Evolutionary conservation across 1,284 basidiomycete genomes (phyloP), one percentile per base, ranked within the genome.

Genomic region (Porogramme epimiltina): DNA sequence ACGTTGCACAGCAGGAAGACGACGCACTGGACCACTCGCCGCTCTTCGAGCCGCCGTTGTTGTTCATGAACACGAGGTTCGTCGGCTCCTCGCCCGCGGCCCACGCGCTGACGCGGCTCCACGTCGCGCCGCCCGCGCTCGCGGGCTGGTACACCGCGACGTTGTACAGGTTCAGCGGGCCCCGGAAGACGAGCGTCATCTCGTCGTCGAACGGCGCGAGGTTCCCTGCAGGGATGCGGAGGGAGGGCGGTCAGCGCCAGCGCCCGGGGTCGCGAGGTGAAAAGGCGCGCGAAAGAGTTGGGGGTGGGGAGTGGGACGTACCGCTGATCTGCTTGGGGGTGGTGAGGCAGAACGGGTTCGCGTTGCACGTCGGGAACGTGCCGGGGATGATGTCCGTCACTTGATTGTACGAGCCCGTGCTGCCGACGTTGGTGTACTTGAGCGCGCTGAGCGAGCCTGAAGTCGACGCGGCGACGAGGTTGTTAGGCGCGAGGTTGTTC

Each of bases 21-120:
- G 11, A 62, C 66, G 33, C 41, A 68, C 66, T 63, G 10, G 65
- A 63, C 65, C 65, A 69, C 34, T 56, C 60, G 39, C 67, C 67
- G 34, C 64, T 66, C 16, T 42, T 49, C 19, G 51, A 51, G 22
- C 67, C 67, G 20, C 67, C 67, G 45, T 60, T 58, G 62, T 69
- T 69, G 59, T 66, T 66, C 67, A 69, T 69, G 56, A 67, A 69
- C 20, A 69, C 67, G 28, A 69, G 49, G 57, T 69, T 69, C 10
- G 51, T 31, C 13, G 63, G 59, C 42, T 50, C 4, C 46, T 55
- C 22, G 47, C 51, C 58, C 5, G 59, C 49, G 5, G 53, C 52
- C 64, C 64, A 69, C 5, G 60, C 58, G 42, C 67, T 69, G 36
- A 54, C 54, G 43, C 51, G 56, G 45, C 55, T 58, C 67, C 67